Base-by-base conservation (phyloP, 2,329 filamentous ascomycete genomes). In the Sporothrix dimorphospora region DNA sequence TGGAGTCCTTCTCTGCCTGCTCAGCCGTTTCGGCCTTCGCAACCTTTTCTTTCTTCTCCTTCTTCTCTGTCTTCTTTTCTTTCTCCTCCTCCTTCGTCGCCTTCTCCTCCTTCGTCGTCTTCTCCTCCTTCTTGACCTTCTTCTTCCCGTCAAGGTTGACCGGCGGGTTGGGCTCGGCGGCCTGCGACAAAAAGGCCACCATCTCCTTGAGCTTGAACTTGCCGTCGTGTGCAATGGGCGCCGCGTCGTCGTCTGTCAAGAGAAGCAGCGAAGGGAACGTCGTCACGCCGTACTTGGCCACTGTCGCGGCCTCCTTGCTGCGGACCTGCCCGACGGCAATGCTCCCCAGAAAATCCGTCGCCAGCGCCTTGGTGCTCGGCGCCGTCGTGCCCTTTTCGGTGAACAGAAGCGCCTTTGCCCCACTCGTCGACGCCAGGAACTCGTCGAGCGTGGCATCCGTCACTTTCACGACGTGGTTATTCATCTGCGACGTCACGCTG, bases 341-440 rank as follows among this genome's bases (percentile, higher is more conserved):
- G 71, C 89, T 49, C 4, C 45, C 71, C 12, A 72, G 27, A 24
- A 70, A 72, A 27, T 72, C 71, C 16, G 69, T 72, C 38, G 71
- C 71, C 42, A 99, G 89, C 0, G 93, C 94, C 84, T 97, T 98
- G 67, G 69, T 51, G 7, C 63, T 69, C 4, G 71, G 94, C 88
- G 14, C 86, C 88, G 12, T 70, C 6, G 92, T 91, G 27, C 94
- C 94, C 84, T 98, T 99, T 72, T 97, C 93, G 2, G 93, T 97
- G 82, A 99, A 98, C 3, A 99, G 84, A 45, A 99, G 89, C 0
- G 92, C 94, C 84, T 97, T 98, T 63, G 94, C 88, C 73, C 90
- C 90, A 59, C 88, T 86, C 72, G 88, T 86, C 1, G 59, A 42
- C 11, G 83, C 82, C 67, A 98, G 81, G 87, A 95, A 99, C 14